Evolutionary conservation across 192 early-diverging fungal species (phyloP), one percentile per base, ranked within the genome.

Genomic region (Fimicolochytrium jonesii): DNA sequence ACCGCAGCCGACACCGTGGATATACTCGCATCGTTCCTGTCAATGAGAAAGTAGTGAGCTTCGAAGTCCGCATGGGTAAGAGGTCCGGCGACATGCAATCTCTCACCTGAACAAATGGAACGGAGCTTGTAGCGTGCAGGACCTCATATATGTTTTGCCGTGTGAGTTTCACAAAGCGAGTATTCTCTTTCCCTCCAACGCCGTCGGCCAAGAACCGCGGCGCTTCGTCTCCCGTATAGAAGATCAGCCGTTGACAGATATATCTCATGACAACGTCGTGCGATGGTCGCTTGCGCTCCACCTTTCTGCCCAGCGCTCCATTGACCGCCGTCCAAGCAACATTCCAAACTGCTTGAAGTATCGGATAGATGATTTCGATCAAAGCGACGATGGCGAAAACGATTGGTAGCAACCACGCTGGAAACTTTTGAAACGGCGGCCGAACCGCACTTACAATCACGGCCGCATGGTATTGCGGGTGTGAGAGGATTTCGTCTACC

Each of bases 71-170:
- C 11, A 11, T 20, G 48, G 51, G 3, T 32, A 34, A 6, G 61
- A 53, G 20, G 20, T 17, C 15, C 17, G 10, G n/a, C 10, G n/a
- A 41, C 39, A 41, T 41, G n/a, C 39, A 41, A 41, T 25, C 1
- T n/a, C 48, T 18, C 18, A 71, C 67, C 67, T 68, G 64, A 4
- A 75, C 51, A 51, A 69, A 75, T 20, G 73, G 73, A 17, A 75
- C 70, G 54, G 64, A 75, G 7, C 69, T 75, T 11, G 73, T 75
- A 2, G 68, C 73, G 39, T 75, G 73, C 17, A 75, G 35, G 26
- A 75, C 73, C 35, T 59, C 42, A 34, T 73, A 54, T 10, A 72
- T 36, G 34, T 75, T 75, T 4, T 71, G 50, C 2, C 18, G 28
- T 17, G 69, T 72, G 25, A 75, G 42, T 46, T 22, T 30, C n/a